Base-by-base conservation (phyloP, 176 grass and related monocot genomes). In the Bolboschoenus planiculmis region DNA sequence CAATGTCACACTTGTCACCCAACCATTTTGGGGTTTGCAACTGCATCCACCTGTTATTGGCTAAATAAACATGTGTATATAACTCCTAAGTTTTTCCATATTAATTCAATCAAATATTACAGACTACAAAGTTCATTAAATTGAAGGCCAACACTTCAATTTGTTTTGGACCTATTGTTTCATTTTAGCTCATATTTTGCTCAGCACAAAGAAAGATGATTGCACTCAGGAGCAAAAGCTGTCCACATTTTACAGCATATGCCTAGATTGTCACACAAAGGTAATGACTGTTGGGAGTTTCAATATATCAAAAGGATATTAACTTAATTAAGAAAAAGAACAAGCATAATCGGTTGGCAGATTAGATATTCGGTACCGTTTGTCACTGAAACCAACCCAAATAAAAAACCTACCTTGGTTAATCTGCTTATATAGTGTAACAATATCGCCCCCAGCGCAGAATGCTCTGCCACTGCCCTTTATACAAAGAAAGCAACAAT, bases 391-490 rank as follows among this genome's bases (percentile, higher is more conserved):
- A 65, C 56, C 8, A 63, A 64, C 37, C 29, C n/a, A 56, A 63
- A 3, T 18, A 50, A 40, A 79, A 35, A 4, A 63, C 16, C 0
- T 82, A 95, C 93, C 90, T 87, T 93, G 83, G 76, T n/a, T 78
- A 14, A 91, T 78, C 82, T 84, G 64, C 54, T 88, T 40, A 40
- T 26, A 81, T 72, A 95, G 53, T 76, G 46, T 60, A 58, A 92
- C 79, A 79, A 92, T 57, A 72, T 95, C 90, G 31, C 93, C 93
- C 50, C 93, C 93, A 67, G 93, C 91, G 88, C 89, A 91, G 85
- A 97, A 93, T 86, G 83, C 85, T 83, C 87, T 86, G 61, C 89
- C 71, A 37, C 85, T 93, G 85, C 88, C 91, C 93, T 93, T 93
- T 91, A 97, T 56, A 72, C 47, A 87, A 83, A 71, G 54, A 84